phyloP scores from a whole-genome alignment of 75 land plant species.

The Pinus tabuliformis region DNA sequence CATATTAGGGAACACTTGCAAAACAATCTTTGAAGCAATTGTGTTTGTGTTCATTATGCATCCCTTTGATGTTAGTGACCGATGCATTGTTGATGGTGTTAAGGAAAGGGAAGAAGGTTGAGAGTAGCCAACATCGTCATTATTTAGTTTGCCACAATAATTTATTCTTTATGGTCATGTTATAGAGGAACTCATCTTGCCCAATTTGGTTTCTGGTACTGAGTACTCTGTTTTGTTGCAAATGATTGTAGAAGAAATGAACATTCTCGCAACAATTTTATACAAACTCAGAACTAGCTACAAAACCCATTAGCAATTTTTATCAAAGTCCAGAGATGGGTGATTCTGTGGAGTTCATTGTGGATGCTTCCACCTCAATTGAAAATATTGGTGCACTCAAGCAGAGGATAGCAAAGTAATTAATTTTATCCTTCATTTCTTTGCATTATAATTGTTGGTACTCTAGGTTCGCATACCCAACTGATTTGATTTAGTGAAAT shows the following conservation, averaged over 20 bases:
- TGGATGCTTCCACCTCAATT: conserved; percentile 70
- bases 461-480: no score
- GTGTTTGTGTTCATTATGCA: conserved; percentile 91
- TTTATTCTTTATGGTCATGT: background rate
- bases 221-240: conserved; percentile 14
- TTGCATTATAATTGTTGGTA: background rate
- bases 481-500: background rate
- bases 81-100: conserved; percentile 83
- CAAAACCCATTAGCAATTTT: conserved; percentile 66
- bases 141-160: background rate
- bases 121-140: no score
- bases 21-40: conserved; percentile 81
- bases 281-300: conserved; percentile 62
- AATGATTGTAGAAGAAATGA: conserved; percentile 98
- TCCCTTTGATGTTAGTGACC: conserved; percentile 97
- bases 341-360: conserved; percentile 62
- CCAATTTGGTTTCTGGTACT: background rate
- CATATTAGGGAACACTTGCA: conserved; percentile 91
- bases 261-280: conserved; percentile 79
- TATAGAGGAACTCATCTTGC: background rate
- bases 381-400: conserved; percentile 66
- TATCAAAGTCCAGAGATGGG: conserved; percentile 95
- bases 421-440: conserved; percentile 4
- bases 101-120: conserved; percentile 47
- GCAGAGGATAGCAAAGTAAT: conserved; percentile 43